Base-by-base conservation (phyloP, 2,329 filamentous ascomycete genomes). In the Ascochyta koolunga region DNA sequence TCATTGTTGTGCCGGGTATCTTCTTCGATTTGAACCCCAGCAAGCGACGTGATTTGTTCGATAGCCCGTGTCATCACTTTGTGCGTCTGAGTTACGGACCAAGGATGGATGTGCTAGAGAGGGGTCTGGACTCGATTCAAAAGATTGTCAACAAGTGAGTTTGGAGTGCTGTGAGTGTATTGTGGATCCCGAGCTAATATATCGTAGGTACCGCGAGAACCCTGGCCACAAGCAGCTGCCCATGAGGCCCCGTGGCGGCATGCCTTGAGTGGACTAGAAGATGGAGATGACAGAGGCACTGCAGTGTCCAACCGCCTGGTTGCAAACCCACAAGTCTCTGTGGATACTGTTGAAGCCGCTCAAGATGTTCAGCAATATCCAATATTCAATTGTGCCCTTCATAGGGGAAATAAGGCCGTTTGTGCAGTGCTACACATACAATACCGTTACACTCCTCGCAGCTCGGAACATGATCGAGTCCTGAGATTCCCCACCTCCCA, bases 1-100 rank as follows among this genome's bases (percentile, higher is more conserved):
- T 96, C 63, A 97, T 97, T 70, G 92, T 97, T 16, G 93, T 98
- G 4, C 93, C 93, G 0, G 93, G 93, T 56, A 98, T 98, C 76
- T 98, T 98, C 83, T 98, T 98, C 74, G 93, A 98, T 70, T 78
- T 98, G 61, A 98, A 98, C 79, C 93, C 93, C 4, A 89, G 89
- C 31, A 89, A 91, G 74, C 84, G 93, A 61, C 84, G 93, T 72
- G 93, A 98, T 75, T 77, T 98, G 64, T 98, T 98, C 64, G 93
- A 98, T 78, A 91, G 86, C 64, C 93, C 93, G 55, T 97, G 93
- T 77, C 93, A 98, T 77, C 79, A 77, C 59, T 77, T 75, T 62
- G 75, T 77, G 16, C 50, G 75, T 13, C 45, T 77, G 54, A 76
- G 73, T 31, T 77, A 77, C 37, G 75, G 75, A 1, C 75, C 75